These are phyloP conservation scores for Clarkia xantiana DNA, from an alignment of 345 rosid species.

Conservation along the genomic window DNA sequence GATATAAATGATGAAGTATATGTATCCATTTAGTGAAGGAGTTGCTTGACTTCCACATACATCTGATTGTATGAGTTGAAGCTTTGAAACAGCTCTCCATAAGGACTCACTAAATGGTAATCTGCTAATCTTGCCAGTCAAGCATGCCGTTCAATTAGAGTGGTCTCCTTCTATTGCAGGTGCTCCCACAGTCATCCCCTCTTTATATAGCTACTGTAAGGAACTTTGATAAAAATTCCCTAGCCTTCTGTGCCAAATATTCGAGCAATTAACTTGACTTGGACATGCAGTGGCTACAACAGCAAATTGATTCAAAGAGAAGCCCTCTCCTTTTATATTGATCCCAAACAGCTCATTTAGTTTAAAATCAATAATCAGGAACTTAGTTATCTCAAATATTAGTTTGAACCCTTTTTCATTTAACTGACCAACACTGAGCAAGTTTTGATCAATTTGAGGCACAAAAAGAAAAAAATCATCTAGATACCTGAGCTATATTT, in stretches of 20 bases:
- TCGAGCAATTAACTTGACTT: too few species aligned
- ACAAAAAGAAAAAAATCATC: too few species aligned
- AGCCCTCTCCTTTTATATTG: constrained; percentile 18
- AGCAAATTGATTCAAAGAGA: constrained; percentile 4
- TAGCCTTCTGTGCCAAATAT: too few species aligned
- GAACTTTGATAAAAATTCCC: too few species aligned
- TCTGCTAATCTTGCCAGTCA: neutral
- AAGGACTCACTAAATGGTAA: neutral
- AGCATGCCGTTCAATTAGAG: neutral
- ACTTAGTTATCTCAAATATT: constrained; percentile 5
- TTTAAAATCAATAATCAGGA: neutral
- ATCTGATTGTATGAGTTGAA: neutral
- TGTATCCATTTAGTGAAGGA: neutral
- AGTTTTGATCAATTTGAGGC: too few species aligned
- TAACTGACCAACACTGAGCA: too few species aligned
- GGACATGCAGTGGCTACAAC: neutral
- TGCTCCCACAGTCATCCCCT: neutral
- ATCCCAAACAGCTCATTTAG: neutral
- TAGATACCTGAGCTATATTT: neutral
- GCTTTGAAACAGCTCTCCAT: neutral
- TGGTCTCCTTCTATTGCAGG: neutral
- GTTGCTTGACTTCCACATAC: neutral
- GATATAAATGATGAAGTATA: neutral
- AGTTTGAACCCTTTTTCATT: too few species aligned
- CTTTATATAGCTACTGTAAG: neutral